Percentiles rank a stretch among this genome's conserved stretches.
Evolutionary conservation across 2,329 filamentous ascomycete genomes (phyloP).

Genomic region (Cadophora luteo-olivacea): DNA sequence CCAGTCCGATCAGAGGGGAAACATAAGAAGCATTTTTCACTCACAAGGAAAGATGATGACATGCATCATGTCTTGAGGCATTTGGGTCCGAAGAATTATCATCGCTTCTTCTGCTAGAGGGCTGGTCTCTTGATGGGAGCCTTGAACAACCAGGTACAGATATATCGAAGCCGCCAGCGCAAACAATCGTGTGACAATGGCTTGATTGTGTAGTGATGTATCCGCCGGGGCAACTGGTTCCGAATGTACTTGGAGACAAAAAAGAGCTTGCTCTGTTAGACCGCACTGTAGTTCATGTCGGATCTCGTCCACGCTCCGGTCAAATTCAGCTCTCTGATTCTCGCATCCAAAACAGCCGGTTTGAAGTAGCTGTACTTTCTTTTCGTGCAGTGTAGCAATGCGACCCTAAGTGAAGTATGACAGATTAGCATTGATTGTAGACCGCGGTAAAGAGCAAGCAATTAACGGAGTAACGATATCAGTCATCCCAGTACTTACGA

Average conservation of each 20-base stretch:
- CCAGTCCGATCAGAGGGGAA: background rate
- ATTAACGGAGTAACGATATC: background rate
- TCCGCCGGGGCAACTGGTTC: background rate
- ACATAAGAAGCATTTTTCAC: background rate
- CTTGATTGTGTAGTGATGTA: background rate
- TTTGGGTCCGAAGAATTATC: slow-evolving; percentile 33
- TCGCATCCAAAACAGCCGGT: slow-evolving; percentile 23
- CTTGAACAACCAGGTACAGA: slow-evolving; percentile 38
- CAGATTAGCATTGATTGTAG: background rate
- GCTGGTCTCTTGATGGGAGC: slow-evolving; percentile 30
- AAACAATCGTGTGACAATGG: slow-evolving; percentile 38
- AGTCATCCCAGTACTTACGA: slow-evolving; percentile 40
- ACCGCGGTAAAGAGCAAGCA: background rate
- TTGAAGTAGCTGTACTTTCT: slow-evolving; percentile 57
- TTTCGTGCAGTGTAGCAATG: slow-evolving; percentile 59
- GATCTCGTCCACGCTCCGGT: slow-evolving; percentile 30
- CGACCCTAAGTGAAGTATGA: slow-evolving; percentile 46
- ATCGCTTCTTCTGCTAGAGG: slow-evolving; percentile 32
- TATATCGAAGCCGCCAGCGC: slow-evolving; percentile 37
- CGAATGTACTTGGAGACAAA: background rate
- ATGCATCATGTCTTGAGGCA: slow-evolving; percentile 29
- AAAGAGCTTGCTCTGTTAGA: slow-evolving; percentile 24
- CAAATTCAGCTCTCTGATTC: slow-evolving; percentile 22
- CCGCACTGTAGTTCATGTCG: slow-evolving; percentile 34
- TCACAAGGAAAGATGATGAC: slow-evolving; percentile 35